A percentile compares a stretch with the other conserved stretches of the same genome.
Conservation (phyloP, 805 yeast genomes). For the Metschnikowia colocasiae region DNA sequence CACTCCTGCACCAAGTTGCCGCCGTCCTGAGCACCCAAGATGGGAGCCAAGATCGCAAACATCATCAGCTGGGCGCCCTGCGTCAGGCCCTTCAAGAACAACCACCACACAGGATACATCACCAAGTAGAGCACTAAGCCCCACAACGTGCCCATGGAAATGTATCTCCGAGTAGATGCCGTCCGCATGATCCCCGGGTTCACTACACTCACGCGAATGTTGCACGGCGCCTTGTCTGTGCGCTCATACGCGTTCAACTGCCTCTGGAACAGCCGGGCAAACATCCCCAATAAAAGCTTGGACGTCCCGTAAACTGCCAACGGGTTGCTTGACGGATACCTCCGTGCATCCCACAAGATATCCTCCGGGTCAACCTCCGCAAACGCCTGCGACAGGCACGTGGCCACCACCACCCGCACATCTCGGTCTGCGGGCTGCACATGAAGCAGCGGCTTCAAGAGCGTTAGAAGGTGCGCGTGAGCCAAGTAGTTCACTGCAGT, state of each 20-base stretch:
- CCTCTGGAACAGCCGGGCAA: constrained; percentile 76
- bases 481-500: constrained; percentile 78
- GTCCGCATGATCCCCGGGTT: constrained; percentile 94
- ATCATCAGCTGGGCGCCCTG: constrained; percentile 80
- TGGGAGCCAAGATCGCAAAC: constrained; percentile 69
- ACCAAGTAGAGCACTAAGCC: constrained; percentile 60
- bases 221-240: constrained; percentile 67
- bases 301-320: constrained; percentile 80
- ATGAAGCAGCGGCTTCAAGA: constrained; percentile 78
- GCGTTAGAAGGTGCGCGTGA: constrained; percentile 74
- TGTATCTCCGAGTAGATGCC: constrained; percentile 73
- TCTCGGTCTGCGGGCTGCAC: constrained; percentile 95
- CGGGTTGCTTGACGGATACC: constrained; percentile 61
- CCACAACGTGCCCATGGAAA: constrained; percentile 69
- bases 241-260: constrained; percentile 56
- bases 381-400: constrained; percentile 74
- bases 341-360: constrained; percentile 55
- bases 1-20: constrained; percentile 78
- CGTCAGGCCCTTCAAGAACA: constrained; percentile 67
- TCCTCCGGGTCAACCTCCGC: constrained; percentile 64
- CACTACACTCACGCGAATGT: constrained; percentile 66
- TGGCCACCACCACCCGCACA: constrained; percentile 73
- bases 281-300: constrained; percentile 69
- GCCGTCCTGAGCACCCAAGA: constrained; percentile 56
- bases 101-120: constrained; percentile 78